Conservation (phyloP, 345 rosid genomes). For the Passiflora organensis region DNA sequence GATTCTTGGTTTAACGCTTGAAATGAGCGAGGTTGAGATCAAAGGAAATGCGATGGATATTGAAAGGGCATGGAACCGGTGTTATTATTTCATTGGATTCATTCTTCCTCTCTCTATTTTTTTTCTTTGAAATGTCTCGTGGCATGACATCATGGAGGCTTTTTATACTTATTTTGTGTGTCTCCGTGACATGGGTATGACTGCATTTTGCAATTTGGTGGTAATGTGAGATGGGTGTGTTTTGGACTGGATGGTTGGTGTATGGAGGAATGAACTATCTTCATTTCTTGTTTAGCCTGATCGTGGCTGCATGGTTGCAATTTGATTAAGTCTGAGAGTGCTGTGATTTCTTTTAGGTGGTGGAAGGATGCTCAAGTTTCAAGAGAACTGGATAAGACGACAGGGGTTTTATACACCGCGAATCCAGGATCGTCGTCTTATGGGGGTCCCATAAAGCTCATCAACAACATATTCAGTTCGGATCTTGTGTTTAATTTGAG, state of each 20-base stretch:
- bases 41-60: too few species aligned
- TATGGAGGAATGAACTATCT: neutral
- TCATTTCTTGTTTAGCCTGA: too few species aligned
- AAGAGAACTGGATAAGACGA: slow-evolving; percentile 44
- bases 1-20: too few species aligned
- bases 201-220: slow-evolving; percentile 13
- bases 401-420: slow-evolving; percentile 66
- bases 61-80: too few species aligned
- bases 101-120: too few species aligned
- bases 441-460: slow-evolving; percentile 86
- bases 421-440: slow-evolving; percentile 52
- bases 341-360: slow-evolving; percentile 48
- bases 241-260: neutral
- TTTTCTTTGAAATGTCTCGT: neutral
- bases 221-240: slow-evolving; percentile 3
- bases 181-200: neutral
- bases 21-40: too few species aligned
- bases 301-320: slow-evolving; percentile 4
- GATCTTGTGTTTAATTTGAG: slow-evolving; percentile 71
- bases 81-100: too few species aligned
- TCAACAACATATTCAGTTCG: slow-evolving; percentile 76
- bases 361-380: slow-evolving; percentile 81
- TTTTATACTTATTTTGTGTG: neutral
- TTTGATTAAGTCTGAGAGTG: slow-evolving; percentile 16
- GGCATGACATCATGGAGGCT: too few species aligned